A percentile compares a stretch with the other conserved stretches of the same genome.
Conservation (phyloP, 202 grass and related monocot species). For the Elaeis oleifera region DNA sequence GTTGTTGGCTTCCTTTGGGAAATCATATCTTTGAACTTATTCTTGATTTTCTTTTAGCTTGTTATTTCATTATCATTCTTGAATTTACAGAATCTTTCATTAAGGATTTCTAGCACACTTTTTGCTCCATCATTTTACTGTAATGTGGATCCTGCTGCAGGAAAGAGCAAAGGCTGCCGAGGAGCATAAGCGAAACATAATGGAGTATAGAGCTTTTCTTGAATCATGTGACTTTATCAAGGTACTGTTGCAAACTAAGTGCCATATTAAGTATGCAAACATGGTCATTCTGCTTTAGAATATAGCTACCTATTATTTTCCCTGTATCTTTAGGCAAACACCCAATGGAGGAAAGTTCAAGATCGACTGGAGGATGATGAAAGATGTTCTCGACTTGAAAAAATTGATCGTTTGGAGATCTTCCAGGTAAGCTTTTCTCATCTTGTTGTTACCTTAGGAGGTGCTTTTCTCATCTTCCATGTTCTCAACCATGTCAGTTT, state of each 20-base stretch:
- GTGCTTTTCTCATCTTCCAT: neutral
- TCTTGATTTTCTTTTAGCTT: too few relatives aligned
- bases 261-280: too few relatives aligned
- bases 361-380: slow-evolving; percentile 92
- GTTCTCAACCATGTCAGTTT: slow-evolving; percentile 12
- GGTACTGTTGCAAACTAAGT: slow-evolving; percentile 34
- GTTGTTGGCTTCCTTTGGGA: too few relatives aligned
- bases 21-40: too few relatives aligned
- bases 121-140: neutral
- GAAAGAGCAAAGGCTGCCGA: slow-evolving; percentile 84
- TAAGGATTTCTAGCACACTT: too few relatives aligned
- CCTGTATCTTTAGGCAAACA: slow-evolving; percentile 40
- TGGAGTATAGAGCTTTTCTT: slow-evolving; percentile 77
- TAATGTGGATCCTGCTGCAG: slow-evolving; percentile 29
- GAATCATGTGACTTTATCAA: slow-evolving; percentile 96
- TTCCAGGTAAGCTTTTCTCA: slow-evolving; percentile 63
- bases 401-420: slow-evolving; percentile 74
- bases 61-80: too few relatives aligned
- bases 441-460: slow-evolving; percentile 7
- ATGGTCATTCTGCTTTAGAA: slow-evolving; percentile 11
- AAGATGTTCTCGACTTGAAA: slow-evolving; percentile 72
- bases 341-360: slow-evolving; percentile 92
- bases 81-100: too few relatives aligned
- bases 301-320: neutral
- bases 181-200: slow-evolving; percentile 64